These are phyloP conservation scores for Pisolithus microcarpus DNA, from an alignment of 768 basidiomycete species.

Conservation along the genomic window DNA sequence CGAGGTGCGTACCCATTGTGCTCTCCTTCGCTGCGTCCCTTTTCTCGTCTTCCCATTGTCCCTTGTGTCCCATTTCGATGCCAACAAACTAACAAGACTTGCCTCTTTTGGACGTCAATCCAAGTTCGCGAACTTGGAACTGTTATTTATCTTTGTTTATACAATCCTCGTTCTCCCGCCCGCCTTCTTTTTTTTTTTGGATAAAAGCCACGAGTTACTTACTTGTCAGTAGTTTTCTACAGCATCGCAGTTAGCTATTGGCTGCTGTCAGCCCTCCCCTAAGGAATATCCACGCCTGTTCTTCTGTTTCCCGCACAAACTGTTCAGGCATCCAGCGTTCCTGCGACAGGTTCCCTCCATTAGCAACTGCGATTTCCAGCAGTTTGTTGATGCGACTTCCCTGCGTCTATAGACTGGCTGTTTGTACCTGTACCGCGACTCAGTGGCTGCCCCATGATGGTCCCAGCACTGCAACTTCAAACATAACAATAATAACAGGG, in stretches of 20 bases:
- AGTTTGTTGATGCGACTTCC: constrained; percentile 38
- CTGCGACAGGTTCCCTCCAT: not conserved
- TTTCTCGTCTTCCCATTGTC: constrained; percentile 24
- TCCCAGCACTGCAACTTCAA: constrained; percentile 39
- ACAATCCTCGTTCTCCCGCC: too few species aligned
- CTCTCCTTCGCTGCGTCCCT: constrained; percentile 1
- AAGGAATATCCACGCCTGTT: constrained; percentile 11
- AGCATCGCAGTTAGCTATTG: not conserved
- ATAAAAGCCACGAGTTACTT: too few species aligned
- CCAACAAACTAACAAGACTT: constrained; percentile 13
- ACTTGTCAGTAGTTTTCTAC: too few species aligned
- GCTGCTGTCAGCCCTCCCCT: too few species aligned
- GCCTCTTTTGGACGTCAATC: constrained; percentile 8
- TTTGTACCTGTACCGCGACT: constrained; percentile 30
- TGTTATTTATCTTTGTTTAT: constrained; percentile 12
- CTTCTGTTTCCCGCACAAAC: constrained; percentile 23
- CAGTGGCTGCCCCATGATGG: constrained; percentile 29
- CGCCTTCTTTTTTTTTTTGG: too few species aligned
- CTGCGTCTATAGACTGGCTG: constrained; percentile 32
- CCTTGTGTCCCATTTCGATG: constrained; percentile 9
- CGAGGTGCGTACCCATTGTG: constrained; percentile 5
- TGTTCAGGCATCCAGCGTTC: constrained; percentile 23
- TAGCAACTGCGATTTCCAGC: constrained; percentile 29
- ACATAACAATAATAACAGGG: constrained; percentile 32
- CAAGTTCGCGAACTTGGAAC: constrained; percentile 13